Evolutionary conservation across 805 yeast genomes (phyloP).

Genomic region (Zygosaccharomyces gambellarensis): DNA sequence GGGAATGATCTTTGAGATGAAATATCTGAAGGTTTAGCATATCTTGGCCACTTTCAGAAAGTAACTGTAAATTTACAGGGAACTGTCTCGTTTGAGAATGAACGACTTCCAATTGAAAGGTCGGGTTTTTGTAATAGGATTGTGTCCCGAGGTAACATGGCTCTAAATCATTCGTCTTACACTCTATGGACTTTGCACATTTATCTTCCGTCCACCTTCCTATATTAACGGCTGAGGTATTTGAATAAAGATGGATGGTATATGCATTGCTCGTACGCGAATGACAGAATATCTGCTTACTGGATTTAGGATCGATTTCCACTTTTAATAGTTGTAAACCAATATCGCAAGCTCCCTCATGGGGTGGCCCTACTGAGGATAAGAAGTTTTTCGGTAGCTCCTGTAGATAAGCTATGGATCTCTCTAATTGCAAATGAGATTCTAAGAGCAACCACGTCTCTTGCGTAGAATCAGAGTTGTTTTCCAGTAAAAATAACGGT

Average conservation of each 20-base stretch:
- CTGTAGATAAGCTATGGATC: slow-evolving; percentile 19
- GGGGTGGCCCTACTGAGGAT: slow-evolving; percentile 13
- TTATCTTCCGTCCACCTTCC: slow-evolving; percentile 4
- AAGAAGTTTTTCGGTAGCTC: slow-evolving; percentile 15
- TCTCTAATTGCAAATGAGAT: slow-evolving; percentile 37
- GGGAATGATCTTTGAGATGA: slow-evolving; percentile 17
- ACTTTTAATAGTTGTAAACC: slow-evolving; percentile 37
- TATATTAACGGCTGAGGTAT: slow-evolving; percentile 8
- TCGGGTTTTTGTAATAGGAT: slow-evolving; percentile 23
- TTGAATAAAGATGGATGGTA: slow-evolving; percentile 22
- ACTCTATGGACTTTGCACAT: neutral
- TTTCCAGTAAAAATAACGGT: slow-evolving; percentile 44
- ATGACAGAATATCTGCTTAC: slow-evolving; percentile 20
- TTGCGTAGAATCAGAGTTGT: slow-evolving; percentile 25
- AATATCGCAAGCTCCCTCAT: slow-evolving; percentile 34
- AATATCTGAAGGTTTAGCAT: slow-evolving; percentile 24
- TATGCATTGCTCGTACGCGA: slow-evolving; percentile 22
- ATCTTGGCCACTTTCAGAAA: slow-evolving; percentile 11
- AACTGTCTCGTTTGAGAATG: slow-evolving; percentile 9
- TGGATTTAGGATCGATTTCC: slow-evolving; percentile 8
- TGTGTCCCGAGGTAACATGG: slow-evolving; percentile 3
- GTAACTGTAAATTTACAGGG: slow-evolving; percentile 15
- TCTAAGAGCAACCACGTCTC: slow-evolving; percentile 49
- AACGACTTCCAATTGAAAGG: slow-evolving; percentile 16
- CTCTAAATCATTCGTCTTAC: neutral